phyloP scores from a whole-genome alignment of 2,329 filamentous ascomycete genomes.

The Sporothrix variecibatus region DNA sequence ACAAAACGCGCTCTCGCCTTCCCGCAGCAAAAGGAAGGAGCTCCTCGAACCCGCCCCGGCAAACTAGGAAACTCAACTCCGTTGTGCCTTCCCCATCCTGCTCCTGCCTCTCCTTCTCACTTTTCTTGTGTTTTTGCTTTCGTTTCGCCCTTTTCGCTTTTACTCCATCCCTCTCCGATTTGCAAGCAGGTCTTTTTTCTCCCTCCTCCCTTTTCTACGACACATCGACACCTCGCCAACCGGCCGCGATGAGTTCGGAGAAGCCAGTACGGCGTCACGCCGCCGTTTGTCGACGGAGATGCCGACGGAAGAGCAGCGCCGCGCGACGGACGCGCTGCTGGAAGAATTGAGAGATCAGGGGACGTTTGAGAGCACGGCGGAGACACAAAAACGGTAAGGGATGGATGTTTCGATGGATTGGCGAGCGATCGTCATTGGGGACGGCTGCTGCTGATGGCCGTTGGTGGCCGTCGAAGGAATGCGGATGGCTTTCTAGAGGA shows the following conservation, averaged over 20 bases:
- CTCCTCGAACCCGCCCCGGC: conserved; percentile 2
- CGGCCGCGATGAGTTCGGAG: conserved; percentile 34
- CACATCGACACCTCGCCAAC: conserved; percentile 3
- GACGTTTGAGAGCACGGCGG: conserved; percentile 83
- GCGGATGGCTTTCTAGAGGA: background rate
- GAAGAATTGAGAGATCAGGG: conserved; percentile 85
- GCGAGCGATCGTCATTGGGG: background rate
- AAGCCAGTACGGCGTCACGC: conserved; percentile 67
- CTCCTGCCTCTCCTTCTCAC: background rate
- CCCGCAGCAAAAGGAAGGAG: conserved; percentile 17
- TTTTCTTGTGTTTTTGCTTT: background rate
- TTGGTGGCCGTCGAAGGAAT: background rate
- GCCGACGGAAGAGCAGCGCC: conserved; percentile 75
- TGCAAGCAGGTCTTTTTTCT: background rate
- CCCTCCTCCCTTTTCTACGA: background rate
- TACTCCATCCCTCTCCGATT: background rate
- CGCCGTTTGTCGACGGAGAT: conserved; percentile 77
- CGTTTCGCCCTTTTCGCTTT: background rate
- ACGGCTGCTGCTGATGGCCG: background rate
- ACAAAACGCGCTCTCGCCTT: conserved; percentile 11
- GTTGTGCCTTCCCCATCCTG: conserved; percentile 3
- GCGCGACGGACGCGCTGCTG: conserved; percentile 75
- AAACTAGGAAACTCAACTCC: background rate
- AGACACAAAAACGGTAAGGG: conserved; percentile 75
- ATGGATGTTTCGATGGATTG: background rate